Evolutionary conservation across 1,139 yeast genomes (phyloP).

Genomic region (Debaryomyces subglobosus): DNA sequence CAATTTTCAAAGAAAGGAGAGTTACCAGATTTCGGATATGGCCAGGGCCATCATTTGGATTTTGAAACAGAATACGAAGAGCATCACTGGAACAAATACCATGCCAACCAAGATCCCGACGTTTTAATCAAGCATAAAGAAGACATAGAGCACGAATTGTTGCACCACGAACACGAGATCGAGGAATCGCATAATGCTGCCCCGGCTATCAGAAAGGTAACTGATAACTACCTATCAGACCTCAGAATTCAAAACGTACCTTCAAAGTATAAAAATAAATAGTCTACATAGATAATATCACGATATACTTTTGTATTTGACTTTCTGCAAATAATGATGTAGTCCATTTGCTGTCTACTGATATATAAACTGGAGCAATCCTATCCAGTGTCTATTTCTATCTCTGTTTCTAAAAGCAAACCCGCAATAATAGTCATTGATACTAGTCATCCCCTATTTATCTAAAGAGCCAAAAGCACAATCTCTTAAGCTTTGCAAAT

Average conservation of each 20-base stretch:
- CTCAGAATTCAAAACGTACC: constrained; percentile 43
- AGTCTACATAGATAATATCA: neutral
- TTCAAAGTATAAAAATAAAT: constrained; percentile 28
- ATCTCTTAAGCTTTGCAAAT: constrained; percentile 34
- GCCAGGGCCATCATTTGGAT: constrained; percentile 96
- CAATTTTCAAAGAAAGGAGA: constrained; percentile 62
- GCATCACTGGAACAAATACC: constrained; percentile 92
- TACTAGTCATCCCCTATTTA: neutral
- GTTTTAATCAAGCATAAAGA: constrained; percentile 80
- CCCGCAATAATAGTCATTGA: neutral
- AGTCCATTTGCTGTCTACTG: neutral
- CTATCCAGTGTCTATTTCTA: neutral
- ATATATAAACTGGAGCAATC: neutral
- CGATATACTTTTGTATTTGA: neutral
- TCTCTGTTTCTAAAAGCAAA: neutral
- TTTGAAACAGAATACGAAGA: constrained; percentile 92
- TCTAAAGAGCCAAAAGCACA: constrained; percentile 38
- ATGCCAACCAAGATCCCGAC: constrained; percentile 80
- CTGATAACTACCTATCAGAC: constrained; percentile 33
- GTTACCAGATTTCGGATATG: constrained; percentile 91
- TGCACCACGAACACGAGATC: constrained; percentile 85
- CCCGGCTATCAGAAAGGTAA: constrained; percentile 43
- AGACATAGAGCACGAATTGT: constrained; percentile 84
- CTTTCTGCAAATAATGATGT: neutral
- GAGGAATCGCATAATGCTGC: constrained; percentile 66